Conservation (phyloP, 139 green algal genomes). For the Raphidocelis subcapitata region DNA sequence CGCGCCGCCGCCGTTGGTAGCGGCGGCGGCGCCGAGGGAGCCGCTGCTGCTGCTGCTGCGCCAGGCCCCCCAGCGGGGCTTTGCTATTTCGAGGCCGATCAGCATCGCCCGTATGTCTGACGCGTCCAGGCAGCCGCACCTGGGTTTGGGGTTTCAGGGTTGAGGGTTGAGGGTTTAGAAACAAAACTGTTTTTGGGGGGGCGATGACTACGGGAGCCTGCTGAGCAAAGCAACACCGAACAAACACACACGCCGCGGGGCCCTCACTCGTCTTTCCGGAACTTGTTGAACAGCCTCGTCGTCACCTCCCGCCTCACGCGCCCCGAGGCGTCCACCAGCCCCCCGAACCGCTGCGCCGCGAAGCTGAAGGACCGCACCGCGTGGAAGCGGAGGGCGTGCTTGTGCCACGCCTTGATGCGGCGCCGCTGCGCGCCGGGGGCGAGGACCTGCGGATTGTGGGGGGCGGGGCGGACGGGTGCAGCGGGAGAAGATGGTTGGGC, state of each 20-base stretch:
- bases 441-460: neutral
- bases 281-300: neutral
- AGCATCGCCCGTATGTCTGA: neutral
- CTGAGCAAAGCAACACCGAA: no score
- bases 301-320: neutral
- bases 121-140: neutral
- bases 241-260: no score
- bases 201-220: no score
- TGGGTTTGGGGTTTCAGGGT: no score
- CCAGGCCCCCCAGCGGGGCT: neutral
- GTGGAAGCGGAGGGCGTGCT: neutral
- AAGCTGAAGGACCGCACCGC: neutral
- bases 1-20: neutral
- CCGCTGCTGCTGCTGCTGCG: no score
- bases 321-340: neutral
- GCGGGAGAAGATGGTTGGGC: no score
- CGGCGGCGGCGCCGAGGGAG: no score
- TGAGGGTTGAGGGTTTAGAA: no score
- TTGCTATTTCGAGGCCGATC: neutral
- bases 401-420: neutral
- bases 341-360: neutral
- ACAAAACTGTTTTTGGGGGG: no score
- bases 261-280: neutral
- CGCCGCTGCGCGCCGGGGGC: neutral
- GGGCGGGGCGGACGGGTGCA: neutral